Conservation (phyloP, 305 asterid genomes). For the Euphrasia arctica region DNA sequence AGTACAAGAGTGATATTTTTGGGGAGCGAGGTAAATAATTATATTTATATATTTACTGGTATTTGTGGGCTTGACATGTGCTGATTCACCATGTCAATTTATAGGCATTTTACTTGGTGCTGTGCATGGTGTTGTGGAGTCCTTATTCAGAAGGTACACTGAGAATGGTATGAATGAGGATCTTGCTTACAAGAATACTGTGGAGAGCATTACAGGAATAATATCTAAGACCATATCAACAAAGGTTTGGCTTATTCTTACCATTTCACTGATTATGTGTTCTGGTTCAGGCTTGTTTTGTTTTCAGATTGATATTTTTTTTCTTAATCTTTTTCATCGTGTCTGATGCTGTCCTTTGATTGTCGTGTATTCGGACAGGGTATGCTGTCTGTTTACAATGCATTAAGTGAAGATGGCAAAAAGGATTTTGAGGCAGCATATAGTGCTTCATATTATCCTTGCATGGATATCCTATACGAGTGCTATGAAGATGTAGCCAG, state of each 20-base stretch:
- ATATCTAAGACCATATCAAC: slow-evolving; percentile 89
- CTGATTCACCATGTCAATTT: slow-evolving; percentile 23
- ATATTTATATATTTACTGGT: background rate
- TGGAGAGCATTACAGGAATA: slow-evolving; percentile 86
- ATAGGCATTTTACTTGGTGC: slow-evolving; percentile 95
- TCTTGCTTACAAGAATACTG: slow-evolving; percentile 94
- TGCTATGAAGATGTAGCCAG: slow-evolving; percentile 97
- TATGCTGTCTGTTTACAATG: slow-evolving; percentile 81
- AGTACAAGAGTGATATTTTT: slow-evolving; percentile 93
- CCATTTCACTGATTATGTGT: background rate
- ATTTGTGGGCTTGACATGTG: slow-evolving; percentile 15
- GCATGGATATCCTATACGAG: slow-evolving; percentile 94
- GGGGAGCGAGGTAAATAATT: slow-evolving; percentile 73
- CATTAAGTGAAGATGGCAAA: slow-evolving; percentile 74
- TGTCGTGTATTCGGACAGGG: slow-evolving; percentile 48
- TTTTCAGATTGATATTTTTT: background rate
- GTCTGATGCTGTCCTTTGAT: slow-evolving; percentile 5
- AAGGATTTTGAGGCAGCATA: slow-evolving; percentile 79
- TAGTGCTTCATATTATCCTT: slow-evolving; percentile 87
- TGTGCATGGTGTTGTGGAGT: slow-evolving; percentile 94
- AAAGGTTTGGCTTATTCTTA: slow-evolving; percentile 44
- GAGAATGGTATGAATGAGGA: slow-evolving; percentile 92
- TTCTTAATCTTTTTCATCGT: slow-evolving; percentile 14
- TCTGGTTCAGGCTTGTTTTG: background rate
- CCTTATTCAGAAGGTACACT: slow-evolving; percentile 89